These are phyloP conservation scores for Fusarium praegraminearum DNA, from an alignment of 2,329 filamentous ascomycete genomes.

Conservation along the genomic window DNA sequence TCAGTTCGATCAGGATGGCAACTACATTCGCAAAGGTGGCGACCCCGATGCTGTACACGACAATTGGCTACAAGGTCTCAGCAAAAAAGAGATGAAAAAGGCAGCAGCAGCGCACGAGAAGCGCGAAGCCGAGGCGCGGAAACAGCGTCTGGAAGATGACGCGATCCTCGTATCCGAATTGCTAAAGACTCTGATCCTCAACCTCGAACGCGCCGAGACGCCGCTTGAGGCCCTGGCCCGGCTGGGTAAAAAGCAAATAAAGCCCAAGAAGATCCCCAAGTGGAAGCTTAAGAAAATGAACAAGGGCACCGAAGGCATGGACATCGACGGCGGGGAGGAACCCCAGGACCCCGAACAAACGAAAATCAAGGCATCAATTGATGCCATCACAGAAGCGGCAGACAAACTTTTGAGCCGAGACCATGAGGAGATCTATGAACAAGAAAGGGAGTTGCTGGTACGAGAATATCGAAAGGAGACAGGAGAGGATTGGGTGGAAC, in stretches of 20 bases:
- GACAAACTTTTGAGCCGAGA: conserved; percentile 87
- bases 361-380: conserved; percentile 78
- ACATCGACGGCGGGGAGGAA: conserved; percentile 67
- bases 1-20: conserved; percentile 88
- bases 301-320: conserved; percentile 71
- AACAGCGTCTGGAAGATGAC: conserved; percentile 80
- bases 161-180: conserved; percentile 78
- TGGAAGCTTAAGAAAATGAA: conserved; percentile 78
- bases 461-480: conserved; percentile 87
- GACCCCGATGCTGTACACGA: conserved; percentile 94
- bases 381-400: conserved; percentile 88
- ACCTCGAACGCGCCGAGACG: conserved; percentile 84
- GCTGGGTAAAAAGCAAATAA: conserved; percentile 75
- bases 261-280: conserved; percentile 69
- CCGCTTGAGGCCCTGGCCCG: conserved; percentile 88
- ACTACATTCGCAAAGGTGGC: conserved; percentile 88
- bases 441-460: conserved; percentile 84
- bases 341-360: conserved; percentile 75
- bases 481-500: conserved; percentile 82
- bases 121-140: conserved; percentile 80
- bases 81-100: conserved; percentile 91
- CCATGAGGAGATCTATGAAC: conserved; percentile 90
- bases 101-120: conserved; percentile 90
- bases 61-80: conserved; percentile 90
- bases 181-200: conserved; percentile 76